Base-by-base conservation (phyloP, 225 moss, liverwort and hornwort genomes). In the Rhytidiadelphus loreus region DNA sequence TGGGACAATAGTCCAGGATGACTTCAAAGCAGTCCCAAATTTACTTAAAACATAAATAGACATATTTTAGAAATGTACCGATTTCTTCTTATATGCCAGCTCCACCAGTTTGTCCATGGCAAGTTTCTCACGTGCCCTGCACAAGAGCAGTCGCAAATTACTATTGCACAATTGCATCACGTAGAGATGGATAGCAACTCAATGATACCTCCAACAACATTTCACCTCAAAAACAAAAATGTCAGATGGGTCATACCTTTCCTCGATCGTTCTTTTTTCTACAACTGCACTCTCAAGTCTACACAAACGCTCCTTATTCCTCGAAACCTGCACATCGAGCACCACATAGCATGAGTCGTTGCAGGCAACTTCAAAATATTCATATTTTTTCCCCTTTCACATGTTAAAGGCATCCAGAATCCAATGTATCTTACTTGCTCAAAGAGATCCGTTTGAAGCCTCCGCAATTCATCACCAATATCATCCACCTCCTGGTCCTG, bases 61-160 rank as follows among this genome's bases (percentile, higher is more conserved):
- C 30, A 83, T 61, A 24, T 44, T 61, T 48, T 46, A 46, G 33
- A 50, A 11, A 82, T 41, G n/a, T 89, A 92, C 92, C 90, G 90
- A 87, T 90, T 90, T 92, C 88, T 94, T 95, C 71, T 90, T 87
- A 59, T 95, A 95, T 22, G 97, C 98, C 83, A 93, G 88, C 88
- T 94, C 95, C 39, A 95, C 93, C 75, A 98, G 88, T 81, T 88
- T 98, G 88, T 97, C 95, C 93, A 98, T 90, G 12, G 95, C 98
- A 87, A 95, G 92, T 86, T 92, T 94, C 87, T 97, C 97, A 44
- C 97, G 95, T 65, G 93, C 93, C 86, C 98, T 98, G 94, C 83
- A 82, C 44, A 85, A 71, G 69, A 59, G 77, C 18, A 71, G 28
- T 13, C 83, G 53, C 23, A 89, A 70, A 72, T 85, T 60, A 78